Base-by-base conservation (phyloP, 805 yeast species). In the Candida vaughaniae region DNA sequence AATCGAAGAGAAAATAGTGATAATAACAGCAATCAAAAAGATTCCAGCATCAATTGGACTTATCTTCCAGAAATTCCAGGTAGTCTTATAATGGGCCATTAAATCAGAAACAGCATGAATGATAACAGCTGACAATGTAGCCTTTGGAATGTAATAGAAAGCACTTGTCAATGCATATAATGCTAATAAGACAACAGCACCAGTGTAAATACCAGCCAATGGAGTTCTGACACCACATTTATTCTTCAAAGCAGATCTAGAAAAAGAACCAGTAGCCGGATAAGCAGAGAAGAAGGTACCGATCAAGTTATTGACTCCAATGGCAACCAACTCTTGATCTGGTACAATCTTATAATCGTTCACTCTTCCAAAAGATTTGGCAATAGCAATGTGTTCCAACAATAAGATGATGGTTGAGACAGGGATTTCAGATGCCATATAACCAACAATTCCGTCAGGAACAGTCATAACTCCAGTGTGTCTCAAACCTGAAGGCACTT, bases 161-260 rank as follows among this genome's bases (percentile, higher is more conserved):
- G 95, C 84, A 40, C 71, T 71, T 5, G 96, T 89, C 52, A 90
- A 74, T 42, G 85, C 80, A 61, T 89, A 90, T 45, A 90, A 71
- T 2, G 97, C 95, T 45, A 90, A 67, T 45, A 90, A 64, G 17
- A 90, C 97, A 62, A 91, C 89, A 30, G 77, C 78, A 56, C 96
- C 97, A 9, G 96, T 85, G 62, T 81, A 85, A 28, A 88, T 73
- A 66, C 96, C 96, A 30, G 96, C 95, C 43, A 90, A 68, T 23
- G 97, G 97, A 15, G 97, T 90, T 56, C 89, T 78, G 31, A 90
- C 97, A 58, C 95, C 95, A 74, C 96, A 90, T 64, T 90, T 90
- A 35, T 95, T 82, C 65, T 91, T 90, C 52, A 90, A 73, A 6
- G 97, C 97, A 30, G 96, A 85, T 69, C 97, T 82, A 14, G 95